A percentile compares a stretch with the other conserved stretches of the same genome.
Conservation (phyloP, 768 basidiomycete genomes). For the Hemileccinum impolitum region DNA sequence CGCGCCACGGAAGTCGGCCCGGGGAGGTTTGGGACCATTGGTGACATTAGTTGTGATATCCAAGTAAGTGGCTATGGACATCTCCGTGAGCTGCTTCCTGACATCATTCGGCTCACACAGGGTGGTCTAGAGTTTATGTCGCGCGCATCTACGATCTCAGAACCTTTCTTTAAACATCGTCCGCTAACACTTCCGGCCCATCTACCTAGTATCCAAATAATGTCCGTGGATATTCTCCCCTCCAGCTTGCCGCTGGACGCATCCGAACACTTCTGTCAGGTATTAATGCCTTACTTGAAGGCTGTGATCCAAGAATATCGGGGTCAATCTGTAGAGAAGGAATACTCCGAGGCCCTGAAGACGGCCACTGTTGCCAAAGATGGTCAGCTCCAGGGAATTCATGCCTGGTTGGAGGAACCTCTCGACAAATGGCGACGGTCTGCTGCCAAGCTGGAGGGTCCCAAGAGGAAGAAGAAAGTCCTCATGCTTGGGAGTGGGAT, state of each 20-base stretch:
- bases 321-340: conserved; percentile 24
- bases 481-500: conserved; percentile 92
- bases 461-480: conserved; percentile 54
- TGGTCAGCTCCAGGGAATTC: conserved; percentile 52
- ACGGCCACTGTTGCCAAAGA: conserved; percentile 65
- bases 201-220: conserved; percentile 66
- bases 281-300: conserved; percentile 65
- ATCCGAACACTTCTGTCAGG: conserved; percentile 68
- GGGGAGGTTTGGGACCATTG: conserved; percentile 66
- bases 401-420: conserved; percentile 55
- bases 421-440: conserved; percentile 43
- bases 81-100: not conserved
- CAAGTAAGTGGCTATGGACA: conserved; percentile 41
- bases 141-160: conserved; percentile 70
- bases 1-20: conserved; percentile 48
- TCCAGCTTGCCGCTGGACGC: conserved; percentile 81
- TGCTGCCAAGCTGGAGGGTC: conserved; percentile 1
- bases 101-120: conserved; percentile 30
- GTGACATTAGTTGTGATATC: conserved; percentile 90
- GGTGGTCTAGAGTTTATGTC: conserved; percentile 85
- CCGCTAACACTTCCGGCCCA: conserved; percentile 40
- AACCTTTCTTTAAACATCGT: conserved; percentile 62
- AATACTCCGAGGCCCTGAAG: conserved; percentile 45
- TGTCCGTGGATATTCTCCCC: conserved; percentile 90
- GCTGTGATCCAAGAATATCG: conserved; percentile 47